These are phyloP conservation scores for Echeveria elegans DNA, from an alignment of 164 flowering plant species.

Conservation along the genomic window DNA sequence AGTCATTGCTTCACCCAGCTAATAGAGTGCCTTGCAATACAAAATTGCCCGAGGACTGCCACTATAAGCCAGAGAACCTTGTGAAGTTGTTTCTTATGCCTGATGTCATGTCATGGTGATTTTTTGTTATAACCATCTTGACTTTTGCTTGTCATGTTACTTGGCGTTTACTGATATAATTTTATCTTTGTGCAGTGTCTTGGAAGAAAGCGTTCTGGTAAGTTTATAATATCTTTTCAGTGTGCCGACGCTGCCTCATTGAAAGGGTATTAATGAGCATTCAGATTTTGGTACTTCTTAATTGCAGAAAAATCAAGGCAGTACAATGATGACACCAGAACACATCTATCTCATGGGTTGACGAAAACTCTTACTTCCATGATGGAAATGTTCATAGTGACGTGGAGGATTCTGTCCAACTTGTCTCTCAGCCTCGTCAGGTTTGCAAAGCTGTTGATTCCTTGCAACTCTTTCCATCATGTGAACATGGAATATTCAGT, in stretches of 20 bases:
- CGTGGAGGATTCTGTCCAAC: conserved; percentile 42
- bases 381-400: conserved; percentile 54
- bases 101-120: conserved; percentile 66
- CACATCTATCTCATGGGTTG: conserved; percentile 51
- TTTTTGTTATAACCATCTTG: not conserved
- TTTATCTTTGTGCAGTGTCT: conserved; percentile 52
- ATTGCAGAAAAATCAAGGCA: conserved; percentile 40
- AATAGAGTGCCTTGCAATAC: conserved; percentile 51
- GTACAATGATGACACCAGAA: conserved; percentile 30
- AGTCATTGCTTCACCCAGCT: conserved; percentile 58
- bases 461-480: not conserved
- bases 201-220: conserved; percentile 54
- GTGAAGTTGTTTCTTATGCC: conserved; percentile 92
- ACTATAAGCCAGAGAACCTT: conserved; percentile 91
- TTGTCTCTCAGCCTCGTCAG: conserved; percentile 92
- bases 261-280: not conserved
- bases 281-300: not conserved
- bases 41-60: conserved; percentile 93
- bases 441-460: conserved; percentile 23
- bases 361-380: conserved; percentile 40
- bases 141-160: not conserved
- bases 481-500: not conserved
- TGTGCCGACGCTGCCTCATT: not conserved
- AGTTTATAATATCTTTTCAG: not conserved
- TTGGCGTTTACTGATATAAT: not conserved